These are phyloP conservation scores for Effrenium voratum DNA, from an alignment of 73 alveolate species.

Conservation along the genomic window DNA sequence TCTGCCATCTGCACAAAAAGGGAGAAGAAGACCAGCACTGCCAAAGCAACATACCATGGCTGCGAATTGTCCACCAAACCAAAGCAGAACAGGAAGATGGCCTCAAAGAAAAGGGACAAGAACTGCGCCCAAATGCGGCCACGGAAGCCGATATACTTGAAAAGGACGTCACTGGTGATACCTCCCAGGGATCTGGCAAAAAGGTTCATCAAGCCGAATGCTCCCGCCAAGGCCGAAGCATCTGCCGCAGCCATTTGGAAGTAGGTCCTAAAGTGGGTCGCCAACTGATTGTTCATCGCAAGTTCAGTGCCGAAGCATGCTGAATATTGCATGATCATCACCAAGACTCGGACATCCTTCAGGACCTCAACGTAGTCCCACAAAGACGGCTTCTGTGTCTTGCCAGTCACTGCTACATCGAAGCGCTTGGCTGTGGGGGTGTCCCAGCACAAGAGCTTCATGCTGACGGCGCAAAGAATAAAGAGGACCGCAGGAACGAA, in stretches of 20 bases:
- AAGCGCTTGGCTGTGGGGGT: slow-evolving; percentile 49
- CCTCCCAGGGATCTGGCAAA: slow-evolving; percentile 52
- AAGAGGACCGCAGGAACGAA: slow-evolving; percentile 26
- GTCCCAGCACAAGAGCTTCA: slow-evolving; percentile 57
- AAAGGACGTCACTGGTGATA: slow-evolving; percentile 45
- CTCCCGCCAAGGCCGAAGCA: slow-evolving; percentile 27
- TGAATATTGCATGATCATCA: slow-evolving; percentile 44
- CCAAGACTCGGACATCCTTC: slow-evolving; percentile 32
- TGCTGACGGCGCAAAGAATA: neutral
- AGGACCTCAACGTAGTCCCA: slow-evolving; percentile 44
- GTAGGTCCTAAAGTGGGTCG: slow-evolving; percentile 21
- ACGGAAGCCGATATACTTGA: slow-evolving; percentile 38
- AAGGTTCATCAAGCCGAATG: slow-evolving; percentile 48
- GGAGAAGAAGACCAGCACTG: slow-evolving; percentile 20
- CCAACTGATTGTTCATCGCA: slow-evolving; percentile 56
- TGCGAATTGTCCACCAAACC: slow-evolving; percentile 28
- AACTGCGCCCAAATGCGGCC: slow-evolving; percentile 84
- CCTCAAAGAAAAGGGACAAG: slow-evolving; percentile 59
- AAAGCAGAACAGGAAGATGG: slow-evolving; percentile 51
- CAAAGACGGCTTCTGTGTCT: slow-evolving; percentile 30
- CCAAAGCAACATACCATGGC: slow-evolving; percentile 50
- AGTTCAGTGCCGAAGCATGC: slow-evolving; percentile 75
- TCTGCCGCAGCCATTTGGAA: slow-evolving; percentile 14
- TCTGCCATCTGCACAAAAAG: slow-evolving; percentile 70
- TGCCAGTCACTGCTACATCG: slow-evolving; percentile 34